These are phyloP conservation scores for Penicillium glabrum DNA, from an alignment of 2,329 filamentous ascomycete genomes.

Conservation along the genomic window DNA sequence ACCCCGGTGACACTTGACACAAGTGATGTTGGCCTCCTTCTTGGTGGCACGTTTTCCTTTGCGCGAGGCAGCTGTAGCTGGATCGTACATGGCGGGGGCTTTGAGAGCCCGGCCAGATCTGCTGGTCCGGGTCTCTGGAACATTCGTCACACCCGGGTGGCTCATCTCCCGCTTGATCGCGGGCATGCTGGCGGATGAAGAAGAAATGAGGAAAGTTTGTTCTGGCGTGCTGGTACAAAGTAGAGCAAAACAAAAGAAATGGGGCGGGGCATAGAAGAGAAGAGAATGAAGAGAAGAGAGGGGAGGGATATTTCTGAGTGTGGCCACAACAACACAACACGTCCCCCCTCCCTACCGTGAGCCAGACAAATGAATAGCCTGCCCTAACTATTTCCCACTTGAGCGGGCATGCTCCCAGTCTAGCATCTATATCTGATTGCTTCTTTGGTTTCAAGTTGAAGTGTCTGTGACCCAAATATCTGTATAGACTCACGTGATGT, in stretches of 20 bases:
- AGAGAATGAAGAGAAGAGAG: not conserved
- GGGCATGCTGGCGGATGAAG: not conserved
- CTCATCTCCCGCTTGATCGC: not conserved
- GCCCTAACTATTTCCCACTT: not conserved
- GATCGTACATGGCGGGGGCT: conserved; percentile 33
- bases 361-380: not conserved
- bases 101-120: not conserved
- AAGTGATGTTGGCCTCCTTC: conserved; percentile 52
- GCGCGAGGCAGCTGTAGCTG: not conserved
- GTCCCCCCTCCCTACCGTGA: not conserved
- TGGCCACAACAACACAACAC: not conserved
- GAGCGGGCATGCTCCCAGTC: not conserved
- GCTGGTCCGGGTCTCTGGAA: not conserved
- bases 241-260: not conserved
- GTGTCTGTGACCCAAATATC: not conserved
- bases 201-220: not conserved
- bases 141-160: not conserved
- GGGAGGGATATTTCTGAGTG: not conserved
- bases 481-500: conserved; percentile 3
- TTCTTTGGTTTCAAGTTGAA: not conserved
- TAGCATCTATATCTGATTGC: not conserved
- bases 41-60: conserved; percentile 25
- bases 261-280: not conserved
- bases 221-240: not conserved
- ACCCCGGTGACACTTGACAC: conserved; percentile 70